Evolutionary conservation across 106 monocot genomes (phyloP), one percentile per base, ranked within the genome.

Genomic region (Narthecium ossifragum): DNA sequence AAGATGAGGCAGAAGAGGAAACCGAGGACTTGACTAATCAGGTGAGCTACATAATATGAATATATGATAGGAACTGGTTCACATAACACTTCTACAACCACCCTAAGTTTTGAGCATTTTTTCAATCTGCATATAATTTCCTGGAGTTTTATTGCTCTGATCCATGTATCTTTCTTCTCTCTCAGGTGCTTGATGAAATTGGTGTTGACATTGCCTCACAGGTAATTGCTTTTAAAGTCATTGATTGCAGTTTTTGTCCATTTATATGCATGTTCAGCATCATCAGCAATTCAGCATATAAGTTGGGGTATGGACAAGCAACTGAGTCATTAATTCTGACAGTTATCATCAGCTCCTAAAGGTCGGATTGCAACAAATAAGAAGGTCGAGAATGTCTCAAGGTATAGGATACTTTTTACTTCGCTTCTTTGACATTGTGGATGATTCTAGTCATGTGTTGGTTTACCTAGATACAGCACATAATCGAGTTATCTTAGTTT

Each of bases 1-100:
- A 93, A 80, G 93, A 93, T 72, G 88, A 93, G 51, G 85, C 85
- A 21, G 93, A 89, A 70, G 93, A 93, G 67, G 93, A 93, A 85
- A 89, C 93, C 26, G 93, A 93, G 61, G 89, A 93, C 32, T 75
- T 93, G 29, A 89, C 89, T 3, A 93, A 93, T 71, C 93, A 93
- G 88, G 93, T 89, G 58, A 64, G 28, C 20, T 63, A 15, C n/a
- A 39, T 9, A 39, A 39, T 39, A 11, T 11, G 39, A 39, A 11
- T 39, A 39, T 39, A 15, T 9, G 39, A 9, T 11, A 11, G 15
- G 39, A 39, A 39, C 1, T 39, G 39, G 39, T 39, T 39, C 39
- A 11, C n/a, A n/a, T n/a, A n/a, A n/a, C n/a, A n/a, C n/a, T n/a
- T n/a, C n/a, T n/a, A n/a, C n/a, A n/a, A n/a, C n/a, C n/a, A n/a